These are phyloP conservation scores for Pyrenochaeta sp. DNA, from an alignment of 2,329 filamentous ascomycete species.

Conservation along the genomic window DNA sequence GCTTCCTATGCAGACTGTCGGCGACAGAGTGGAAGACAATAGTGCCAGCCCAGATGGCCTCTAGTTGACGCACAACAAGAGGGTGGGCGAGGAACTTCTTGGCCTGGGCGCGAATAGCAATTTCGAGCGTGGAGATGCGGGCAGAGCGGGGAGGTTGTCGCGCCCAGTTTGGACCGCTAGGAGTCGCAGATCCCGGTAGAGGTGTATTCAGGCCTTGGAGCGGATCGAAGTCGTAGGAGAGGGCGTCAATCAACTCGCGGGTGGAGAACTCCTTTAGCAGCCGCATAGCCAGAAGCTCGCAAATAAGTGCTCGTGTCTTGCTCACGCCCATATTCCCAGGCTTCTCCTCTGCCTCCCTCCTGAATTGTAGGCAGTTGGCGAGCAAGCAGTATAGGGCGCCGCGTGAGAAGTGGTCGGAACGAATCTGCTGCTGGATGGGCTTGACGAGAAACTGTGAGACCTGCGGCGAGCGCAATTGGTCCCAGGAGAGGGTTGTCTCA, in stretches of 20 bases:
- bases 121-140: conserved; percentile 87
- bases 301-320: conserved; percentile 84
- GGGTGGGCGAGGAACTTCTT: conserved; percentile 94
- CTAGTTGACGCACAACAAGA: conserved; percentile 90
- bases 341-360: conserved; percentile 82
- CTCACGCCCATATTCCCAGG: conserved; percentile 86
- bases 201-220: conserved; percentile 77
- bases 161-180: conserved; percentile 34
- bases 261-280: conserved; percentile 89
- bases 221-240: conserved; percentile 95
- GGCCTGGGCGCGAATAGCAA: conserved; percentile 90
- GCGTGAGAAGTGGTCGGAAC: conserved; percentile 80
- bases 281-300: conserved; percentile 89
- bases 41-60: conserved; percentile 95
- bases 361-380: conserved; percentile 93
- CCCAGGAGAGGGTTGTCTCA: conserved; percentile 93
- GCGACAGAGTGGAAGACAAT: conserved; percentile 93
- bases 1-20: conserved; percentile 79
- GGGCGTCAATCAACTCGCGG: conserved; percentile 87
- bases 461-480: conserved; percentile 93
- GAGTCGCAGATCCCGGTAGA: conserved; percentile 38
- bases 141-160: conserved; percentile 62
- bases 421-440: conserved; percentile 91
- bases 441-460: conserved; percentile 96
- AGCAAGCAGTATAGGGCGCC: conserved; percentile 90